Conservation (phyloP, 306 rosid species). For the Elaeagnus macrophylla region DNA sequence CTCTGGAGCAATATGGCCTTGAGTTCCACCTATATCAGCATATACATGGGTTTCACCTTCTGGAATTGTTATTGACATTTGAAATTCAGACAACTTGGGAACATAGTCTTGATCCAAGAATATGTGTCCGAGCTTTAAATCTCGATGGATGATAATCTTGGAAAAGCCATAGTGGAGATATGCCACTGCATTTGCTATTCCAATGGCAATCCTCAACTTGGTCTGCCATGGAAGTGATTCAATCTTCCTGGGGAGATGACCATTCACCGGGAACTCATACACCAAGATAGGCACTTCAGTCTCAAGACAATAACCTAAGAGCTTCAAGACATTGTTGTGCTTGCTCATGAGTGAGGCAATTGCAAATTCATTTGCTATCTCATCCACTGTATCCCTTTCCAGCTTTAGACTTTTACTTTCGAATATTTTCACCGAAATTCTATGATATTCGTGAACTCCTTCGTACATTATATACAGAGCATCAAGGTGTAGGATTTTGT, state of each 20-base stretch:
- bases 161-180: slow-evolving; percentile 13
- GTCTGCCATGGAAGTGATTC: not conserved
- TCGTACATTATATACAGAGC: not conserved
- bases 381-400: not conserved
- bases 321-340: slow-evolving; percentile 20
- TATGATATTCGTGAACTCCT: slow-evolving; percentile 6
- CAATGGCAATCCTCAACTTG: slow-evolving; percentile 7
- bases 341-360: slow-evolving; percentile 15
- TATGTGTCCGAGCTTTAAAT: not conserved
- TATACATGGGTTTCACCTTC: slow-evolving; percentile 6
- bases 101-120: slow-evolving; percentile 3
- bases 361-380: slow-evolving; percentile 4
- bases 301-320: slow-evolving; percentile 14
- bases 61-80: slow-evolving; percentile 4
- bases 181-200: slow-evolving; percentile 9
- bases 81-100: slow-evolving; percentile 1
- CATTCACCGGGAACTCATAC: slow-evolving; percentile 15
- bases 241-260: not conserved
- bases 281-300: slow-evolving; percentile 5
- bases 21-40: not conserved
- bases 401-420: too few species aligned
- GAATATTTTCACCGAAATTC: slow-evolving; percentile 3
- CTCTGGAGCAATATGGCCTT: not conserved
- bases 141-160: slow-evolving; percentile 1
- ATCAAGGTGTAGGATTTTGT: not conserved